Percentiles rank a stretch among this genome's conserved stretches.
Evolutionary conservation across 2,329 filamentous ascomycete species (phyloP).

Genomic region (Truncatella angustata): DNA sequence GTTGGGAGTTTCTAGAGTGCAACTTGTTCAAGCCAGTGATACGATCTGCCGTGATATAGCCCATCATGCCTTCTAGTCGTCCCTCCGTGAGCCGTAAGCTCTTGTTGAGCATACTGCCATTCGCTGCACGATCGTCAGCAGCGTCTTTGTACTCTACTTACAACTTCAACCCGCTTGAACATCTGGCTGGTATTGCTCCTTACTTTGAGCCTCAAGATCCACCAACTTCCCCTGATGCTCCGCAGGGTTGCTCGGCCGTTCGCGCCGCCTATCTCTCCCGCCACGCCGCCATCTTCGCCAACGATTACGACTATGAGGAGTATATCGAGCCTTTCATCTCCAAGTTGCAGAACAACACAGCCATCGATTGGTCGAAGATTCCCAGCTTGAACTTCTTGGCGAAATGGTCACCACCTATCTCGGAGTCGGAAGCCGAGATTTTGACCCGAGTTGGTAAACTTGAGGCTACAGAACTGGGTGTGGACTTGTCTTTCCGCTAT

Average conservation of each 20-base stretch:
- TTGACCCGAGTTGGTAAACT: constrained; percentile 60
- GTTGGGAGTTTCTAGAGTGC: too few species aligned
- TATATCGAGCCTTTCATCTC: constrained; percentile 56
- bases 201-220: constrained; percentile 57
- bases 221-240: constrained; percentile 38
- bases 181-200: constrained; percentile 13
- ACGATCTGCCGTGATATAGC: not conserved
- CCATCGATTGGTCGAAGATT: constrained; percentile 54
- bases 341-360: constrained; percentile 57
- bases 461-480: constrained; percentile 58
- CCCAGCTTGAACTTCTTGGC: constrained; percentile 55
- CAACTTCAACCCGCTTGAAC: constrained; percentile 16
- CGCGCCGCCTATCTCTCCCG: constrained; percentile 55
- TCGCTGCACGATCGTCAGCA: constrained; percentile 11
- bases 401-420: constrained; percentile 56
- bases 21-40: too few species aligned
- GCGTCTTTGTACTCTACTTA: constrained; percentile 15
- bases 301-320: constrained; percentile 56
- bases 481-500: constrained; percentile 58
- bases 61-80: not conserved
- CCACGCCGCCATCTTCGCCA: constrained; percentile 60
- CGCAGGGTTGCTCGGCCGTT: constrained; percentile 48
- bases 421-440: constrained; percentile 55
- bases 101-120: constrained; percentile 7
- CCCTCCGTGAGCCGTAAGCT: not conserved